Percentiles rank a stretch among this genome's conserved stretches.
Conservation (phyloP, 2,329 filamentous ascomycete genomes). For the Fusarium sp. region DNA sequence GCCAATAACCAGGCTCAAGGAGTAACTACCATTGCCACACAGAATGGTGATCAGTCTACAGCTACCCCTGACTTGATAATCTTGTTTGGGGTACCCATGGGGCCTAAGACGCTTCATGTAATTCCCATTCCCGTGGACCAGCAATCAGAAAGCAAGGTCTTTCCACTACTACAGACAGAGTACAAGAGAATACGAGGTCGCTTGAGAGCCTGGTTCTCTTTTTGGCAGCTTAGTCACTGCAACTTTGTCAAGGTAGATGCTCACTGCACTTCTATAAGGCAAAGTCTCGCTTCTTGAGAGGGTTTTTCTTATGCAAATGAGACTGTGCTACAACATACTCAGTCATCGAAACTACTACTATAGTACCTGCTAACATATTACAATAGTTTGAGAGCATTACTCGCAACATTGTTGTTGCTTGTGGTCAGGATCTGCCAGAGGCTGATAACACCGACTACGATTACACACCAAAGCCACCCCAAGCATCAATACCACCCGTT, state of each 20-base stretch:
- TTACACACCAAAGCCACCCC: constrained; percentile 17
- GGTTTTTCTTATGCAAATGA: neutral
- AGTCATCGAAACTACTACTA: no score
- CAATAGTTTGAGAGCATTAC: constrained; percentile 12
- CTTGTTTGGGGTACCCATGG: constrained; percentile 12
- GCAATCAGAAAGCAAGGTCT: constrained; percentile 1
- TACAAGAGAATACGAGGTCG: constrained; percentile 10
- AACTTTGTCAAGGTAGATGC: constrained; percentile 20
- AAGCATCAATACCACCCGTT: constrained; percentile 11
- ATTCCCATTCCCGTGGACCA: constrained; percentile 1
- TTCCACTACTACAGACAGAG: constrained; percentile 7
- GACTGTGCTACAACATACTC: no score
- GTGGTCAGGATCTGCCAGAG: constrained; percentile 11
- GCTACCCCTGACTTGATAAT: constrained; percentile 8
- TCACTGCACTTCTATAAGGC: neutral
- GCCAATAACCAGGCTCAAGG: neutral
- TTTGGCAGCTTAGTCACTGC: constrained; percentile 25
- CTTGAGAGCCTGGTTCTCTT: constrained; percentile 13
- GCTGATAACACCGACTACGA: constrained; percentile 14
- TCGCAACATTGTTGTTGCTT: constrained; percentile 14
- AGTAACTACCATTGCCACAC: neutral
- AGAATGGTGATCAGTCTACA: neutral
- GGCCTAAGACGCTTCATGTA: constrained; percentile 12
- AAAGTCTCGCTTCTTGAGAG: neutral
- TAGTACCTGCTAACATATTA: neutral